Percentiles rank a stretch among this genome's conserved stretches.
Evolutionary conservation across 768 basidiomycete genomes (phyloP).

Genomic region (Amanita pallidorosea): DNA sequence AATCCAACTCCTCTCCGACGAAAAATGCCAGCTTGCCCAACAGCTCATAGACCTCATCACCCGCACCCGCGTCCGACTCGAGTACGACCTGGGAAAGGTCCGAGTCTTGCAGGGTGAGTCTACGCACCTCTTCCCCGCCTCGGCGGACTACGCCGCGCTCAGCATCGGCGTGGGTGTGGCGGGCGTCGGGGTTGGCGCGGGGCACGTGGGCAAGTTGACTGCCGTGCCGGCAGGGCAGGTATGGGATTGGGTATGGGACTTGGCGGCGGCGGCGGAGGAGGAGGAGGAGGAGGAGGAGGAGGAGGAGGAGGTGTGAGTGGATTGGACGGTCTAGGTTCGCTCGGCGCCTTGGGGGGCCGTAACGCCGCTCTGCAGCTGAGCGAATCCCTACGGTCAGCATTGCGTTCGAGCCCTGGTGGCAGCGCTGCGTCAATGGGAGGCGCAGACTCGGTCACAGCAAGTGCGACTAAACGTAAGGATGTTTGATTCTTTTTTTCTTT

Average conservation of each 20-base stretch:
- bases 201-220: background rate
- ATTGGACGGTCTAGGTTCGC: background rate
- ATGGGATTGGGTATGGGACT: background rate
- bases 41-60: slow-evolving; percentile 37
- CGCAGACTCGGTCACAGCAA: slow-evolving; percentile 11
- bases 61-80: slow-evolving; percentile 36
- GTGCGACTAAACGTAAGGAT: slow-evolving; percentile 30
- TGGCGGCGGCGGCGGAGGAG: background rate
- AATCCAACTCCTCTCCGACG: slow-evolving; percentile 30
- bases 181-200: background rate
- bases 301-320: background rate
- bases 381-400: slow-evolving; percentile 31
- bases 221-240: background rate
- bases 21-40: slow-evolving; percentile 38
- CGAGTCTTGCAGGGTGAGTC: slow-evolving; percentile 36
- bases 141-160: slow-evolving; percentile 15
- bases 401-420: slow-evolving; percentile 21
- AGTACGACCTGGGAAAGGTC: slow-evolving; percentile 37
- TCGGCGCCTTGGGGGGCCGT: slow-evolving; percentile 8
- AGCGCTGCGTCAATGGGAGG: slow-evolving; percentile 13
- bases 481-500: background rate
- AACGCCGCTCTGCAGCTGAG: slow-evolving; percentile 29
- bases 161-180: slow-evolving; percentile 6
- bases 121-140: too few relatives aligned
- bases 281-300: too few relatives aligned